Evolutionary conservation across 1,284 basidiomycete genomes (phyloP), one percentile per base, ranked within the genome.

Genomic region (Kwoniella shivajii): DNA sequence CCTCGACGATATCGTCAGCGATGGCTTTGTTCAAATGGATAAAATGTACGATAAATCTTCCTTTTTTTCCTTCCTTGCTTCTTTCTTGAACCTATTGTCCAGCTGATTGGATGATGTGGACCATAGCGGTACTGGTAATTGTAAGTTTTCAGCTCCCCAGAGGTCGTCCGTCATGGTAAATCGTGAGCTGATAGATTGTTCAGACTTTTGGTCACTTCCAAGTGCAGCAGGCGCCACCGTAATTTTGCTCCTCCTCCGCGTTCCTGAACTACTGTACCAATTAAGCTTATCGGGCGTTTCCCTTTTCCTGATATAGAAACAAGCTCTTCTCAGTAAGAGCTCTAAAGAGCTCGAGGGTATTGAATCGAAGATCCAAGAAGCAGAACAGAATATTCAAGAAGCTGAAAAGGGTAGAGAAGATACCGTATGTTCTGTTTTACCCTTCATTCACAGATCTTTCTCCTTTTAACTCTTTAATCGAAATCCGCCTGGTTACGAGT

Each of bases 151-250:
- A 53, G 37, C 37, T 50, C 24, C n/a, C n/a, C n/a, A n/a, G n/a
- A n/a, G n/a, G n/a, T n/a, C n/a, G n/a, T n/a, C n/a, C n/a, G n/a
- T n/a, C n/a, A n/a, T n/a, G n/a, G n/a, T n/a, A n/a, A 45, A 34
- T 20, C 31, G 36, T 34, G 16, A 30, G n/a, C 29, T 57, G 39
- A 56, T 26, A 4, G 22, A 7, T 51, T 18, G 2, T 14, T 2
- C 18, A 93, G 90, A 92, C 78, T 93, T 89, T 73, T 94, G 91
- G 91, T 88, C 89, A 68, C 93, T 93, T 71, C 91, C 91, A 3
- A 92, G 89, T 2, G 88, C 92, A 57, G 83, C 85, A 44, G 90
- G 91, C 5, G 84, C 88, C 4, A 81, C 86, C 68, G 91, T 91
- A 63, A 56, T 82, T 66, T 41, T 5, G 11, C 27, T 24, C 16